These are phyloP conservation scores for Physcia stellaris DNA, from an alignment of 495 filamentous ascomycete genomes.

Conservation along the genomic window DNA sequence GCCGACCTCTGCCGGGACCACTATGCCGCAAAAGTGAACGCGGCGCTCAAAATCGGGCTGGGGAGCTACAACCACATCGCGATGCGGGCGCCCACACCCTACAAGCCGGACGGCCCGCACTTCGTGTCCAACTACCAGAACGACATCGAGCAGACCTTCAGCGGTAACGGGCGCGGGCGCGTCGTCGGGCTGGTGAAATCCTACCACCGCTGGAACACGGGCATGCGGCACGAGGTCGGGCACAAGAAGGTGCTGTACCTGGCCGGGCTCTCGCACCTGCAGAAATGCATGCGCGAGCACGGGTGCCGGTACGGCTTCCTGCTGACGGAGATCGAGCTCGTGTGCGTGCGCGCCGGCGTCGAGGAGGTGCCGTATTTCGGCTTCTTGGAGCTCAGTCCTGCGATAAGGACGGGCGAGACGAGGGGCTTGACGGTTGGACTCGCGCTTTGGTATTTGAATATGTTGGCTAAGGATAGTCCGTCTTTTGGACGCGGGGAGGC, in stretches of 20 bases:
- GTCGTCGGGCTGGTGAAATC: constrained; percentile 79
- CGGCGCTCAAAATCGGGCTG: constrained; percentile 55
- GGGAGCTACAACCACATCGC: constrained; percentile 43
- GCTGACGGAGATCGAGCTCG: constrained; percentile 85
- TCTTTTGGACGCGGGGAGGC: too few species aligned
- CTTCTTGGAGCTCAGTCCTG: constrained; percentile 59
- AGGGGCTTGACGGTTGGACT: constrained; percentile 48
- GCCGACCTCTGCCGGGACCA: constrained; percentile 53
- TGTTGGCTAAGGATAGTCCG: constrained; percentile 67
- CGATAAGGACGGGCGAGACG: constrained; percentile 38
- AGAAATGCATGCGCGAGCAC: constrained; percentile 83
- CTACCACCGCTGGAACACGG: constrained; percentile 87
- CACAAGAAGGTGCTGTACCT: constrained; percentile 75
- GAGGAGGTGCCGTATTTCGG: constrained; percentile 70
- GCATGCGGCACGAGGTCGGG: constrained; percentile 73
- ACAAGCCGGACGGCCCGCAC: constrained; percentile 40
- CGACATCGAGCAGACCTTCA: constrained; percentile 56
- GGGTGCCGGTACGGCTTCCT: constrained; percentile 89
- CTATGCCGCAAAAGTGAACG: constrained; percentile 68
- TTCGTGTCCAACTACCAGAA: constrained; percentile 59
- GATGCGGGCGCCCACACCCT: constrained; percentile 36
- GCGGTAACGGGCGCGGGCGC: constrained; percentile 59
- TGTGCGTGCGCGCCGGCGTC: constrained; percentile 69
- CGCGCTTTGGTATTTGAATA: constrained; percentile 66
- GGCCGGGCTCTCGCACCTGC: constrained; percentile 66